Evolutionary conservation across 1,284 basidiomycete species (phyloP).

Genomic region (Porogramme epimiltina): DNA sequence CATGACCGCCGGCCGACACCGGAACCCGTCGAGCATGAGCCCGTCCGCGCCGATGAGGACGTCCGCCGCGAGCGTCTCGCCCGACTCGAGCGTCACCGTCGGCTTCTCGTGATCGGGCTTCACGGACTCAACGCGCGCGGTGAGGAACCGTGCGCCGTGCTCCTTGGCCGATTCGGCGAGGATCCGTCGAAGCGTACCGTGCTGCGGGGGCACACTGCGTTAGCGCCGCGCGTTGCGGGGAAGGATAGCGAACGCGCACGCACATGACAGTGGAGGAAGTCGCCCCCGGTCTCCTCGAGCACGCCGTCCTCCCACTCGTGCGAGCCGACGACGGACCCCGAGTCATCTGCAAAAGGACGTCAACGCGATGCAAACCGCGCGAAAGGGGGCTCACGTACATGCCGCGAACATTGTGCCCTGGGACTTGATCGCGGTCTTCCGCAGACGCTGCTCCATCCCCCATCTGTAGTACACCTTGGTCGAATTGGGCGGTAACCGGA

Average conservation of each 20-base stretch:
- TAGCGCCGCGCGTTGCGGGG: background rate
- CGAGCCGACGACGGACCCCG: slow-evolving; percentile 23
- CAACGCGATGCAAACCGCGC: background rate
- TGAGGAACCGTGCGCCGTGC: slow-evolving; percentile 24
- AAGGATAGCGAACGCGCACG: slow-evolving; percentile 2
- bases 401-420: slow-evolving; percentile 17
- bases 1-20: slow-evolving; percentile 24
- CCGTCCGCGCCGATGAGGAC: slow-evolving; percentile 37
- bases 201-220: slow-evolving; percentile 14
- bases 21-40: slow-evolving; percentile 5
- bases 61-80: slow-evolving; percentile 31
- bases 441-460: slow-evolving; percentile 30
- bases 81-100: slow-evolving; percentile 28
- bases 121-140: slow-evolving; percentile 20
- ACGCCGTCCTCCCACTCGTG: slow-evolving; percentile 30
- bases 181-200: slow-evolving; percentile 24
- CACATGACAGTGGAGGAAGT: slow-evolving; percentile 28
- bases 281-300: slow-evolving; percentile 30
- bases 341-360: slow-evolving; percentile 20
- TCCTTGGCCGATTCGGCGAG: slow-evolving; percentile 26
- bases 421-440: slow-evolving; percentile 13
- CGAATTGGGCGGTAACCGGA: slow-evolving; percentile 31
- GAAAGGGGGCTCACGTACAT: slow-evolving; percentile 8
- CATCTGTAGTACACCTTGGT: slow-evolving; percentile 30
- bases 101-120: slow-evolving; percentile 19